Evolutionary conservation across 2,329 filamentous ascomycete genomes (phyloP), one percentile per base, ranked within the genome.

Genomic region (Penicillium paneum): DNA sequence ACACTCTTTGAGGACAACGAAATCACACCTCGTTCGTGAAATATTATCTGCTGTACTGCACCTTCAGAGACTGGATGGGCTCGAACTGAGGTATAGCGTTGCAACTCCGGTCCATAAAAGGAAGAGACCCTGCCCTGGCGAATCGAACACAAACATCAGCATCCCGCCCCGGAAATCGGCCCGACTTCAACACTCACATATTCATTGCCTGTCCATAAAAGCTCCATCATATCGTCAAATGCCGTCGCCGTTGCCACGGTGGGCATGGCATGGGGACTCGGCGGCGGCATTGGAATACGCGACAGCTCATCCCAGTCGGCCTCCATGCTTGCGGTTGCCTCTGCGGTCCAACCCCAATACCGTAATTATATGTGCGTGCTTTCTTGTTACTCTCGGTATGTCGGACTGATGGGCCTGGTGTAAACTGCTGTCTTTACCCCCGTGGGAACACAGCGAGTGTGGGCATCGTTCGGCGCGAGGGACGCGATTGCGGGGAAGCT

Each of bases 151-250:
- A 43, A 41, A 38, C 43, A 42, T 67, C 36, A 67, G 58, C 45
- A 50, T 56, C 11, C n/a, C 21, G 28, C 32, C 19, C 32, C 31
- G 34, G 8, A 48, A 7, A 32, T 24, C 8, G 17, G 1, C n/a
- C 10, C 11, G 61, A 56, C 48, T 2, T 13, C 28, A 10, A 38
- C 34, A 74, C 83, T 78, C 79, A 94, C 90, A 80, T 87, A 90
- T 77, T 94, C 90, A 73, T 94, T 96, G 43, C 92, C 95, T 3
- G 87, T 85, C 94, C 95, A 99, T 49, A 99, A 76, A 34, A 99
- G 81, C 73, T 99, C 94, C 72, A 96, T 89, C 36, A 82, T 81
- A 54, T 88, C 88, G 73, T 99, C 94, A 74, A 99, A 99, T 44
- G 89, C 88, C 72, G 97, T 83, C 3, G 91, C 87, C 41, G 89